Evolutionary conservation across 2,329 filamentous ascomycete species (phyloP), one percentile per base, ranked within the genome.

Genomic region (Aspergillus vadensis): DNA sequence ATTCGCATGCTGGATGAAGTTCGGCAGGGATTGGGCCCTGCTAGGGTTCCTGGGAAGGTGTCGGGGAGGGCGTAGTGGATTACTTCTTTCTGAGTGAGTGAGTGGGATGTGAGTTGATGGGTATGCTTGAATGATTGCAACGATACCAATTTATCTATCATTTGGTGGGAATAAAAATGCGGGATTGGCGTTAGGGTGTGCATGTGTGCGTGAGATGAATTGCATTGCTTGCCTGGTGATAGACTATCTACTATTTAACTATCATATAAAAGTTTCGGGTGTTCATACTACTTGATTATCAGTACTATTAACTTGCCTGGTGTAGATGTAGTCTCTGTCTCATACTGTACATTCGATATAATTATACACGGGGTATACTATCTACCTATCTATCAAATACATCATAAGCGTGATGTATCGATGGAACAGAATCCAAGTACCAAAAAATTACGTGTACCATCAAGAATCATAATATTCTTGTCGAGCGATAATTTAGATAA

Each of bases 1-100:
- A 83, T 97, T 65, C 88, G 91, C 76, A 91, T 98, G 80, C 81
- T 98, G 62, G 95, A 98, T 66, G 94, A 98, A 78, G 89, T 99
- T 55, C 84, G 95, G 56, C 85, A 85, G 65, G 91, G 87, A 6
- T 77, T 97, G 59, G 94, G 94, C 0, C 90, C 91, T 25, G 90
- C 92, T 30, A 86, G 87, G 62, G 75, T 96, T 59, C 70, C 68
- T 19, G 62, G 59, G 27, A 67, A 65, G 38, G 68, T 74, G 14
- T 57, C 72, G 44, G 73, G 74, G 38, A 72, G 67, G 58, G 75
- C 70, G 47, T 78, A 67, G 62, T 30, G 27, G 27, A 2, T n/a
- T n/a, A n/a, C n/a, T 30, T 30, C 3, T 9, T 7, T 27, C 25
- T 32, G 30, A 12, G 9, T 36, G 32, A 36, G 50, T 55, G 15